Evolutionary conservation across 140 eudicot species (phyloP), one percentile per base, ranked within the genome.

Genomic region (Cichorium intybus): DNA sequence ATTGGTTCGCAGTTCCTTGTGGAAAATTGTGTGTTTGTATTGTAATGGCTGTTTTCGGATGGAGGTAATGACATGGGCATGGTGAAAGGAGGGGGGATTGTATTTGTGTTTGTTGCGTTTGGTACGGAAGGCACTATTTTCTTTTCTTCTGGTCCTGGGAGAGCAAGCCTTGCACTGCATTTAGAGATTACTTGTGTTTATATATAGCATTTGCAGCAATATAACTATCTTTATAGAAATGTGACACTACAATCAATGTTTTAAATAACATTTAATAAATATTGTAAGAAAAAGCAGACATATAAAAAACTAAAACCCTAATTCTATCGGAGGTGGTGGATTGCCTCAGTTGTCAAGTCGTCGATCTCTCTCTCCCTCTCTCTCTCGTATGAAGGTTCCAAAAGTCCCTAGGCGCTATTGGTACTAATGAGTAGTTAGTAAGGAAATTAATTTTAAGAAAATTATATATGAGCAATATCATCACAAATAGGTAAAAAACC

Each of bases 101-200:
- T 41, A 53, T 77, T 23, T 54, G 75, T 57, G 33, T 48, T 5
- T 27, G 73, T 4, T 24, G 73, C 52, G 16, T 48, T 6, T 6
- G 86, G 80, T 37, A 52, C 71, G 27, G 93, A 84, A 72, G 74
- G 66, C 52, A 86, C 87, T 5, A 89, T 76, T 41, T 87, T 60
- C 56, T 64, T 89, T 71, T 89, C 97, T 77, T 89, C 95, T 31
- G 99, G 95, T 20, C 95, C 97, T 22, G 97, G 97, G 41, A 94
- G 95, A 56, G 95, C 82, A 74, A 86, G 93, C 67, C 99, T 86
- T 66, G 99, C 97, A 86, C 99, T 93, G 84, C 76, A 63, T 70
- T 71, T n/a, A 60, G 18, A 34, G 48, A 26, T 20, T 21, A 27
- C n/a, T 41, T 11, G 2, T 39, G 2, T 14, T 43, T 47, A 24